A percentile compares a stretch with the other conserved stretches of the same genome.
Evolutionary conservation across 225 moss, liverwort and hornwort genomes (phyloP).

Genomic region (Pleurozium schreberi): DNA sequence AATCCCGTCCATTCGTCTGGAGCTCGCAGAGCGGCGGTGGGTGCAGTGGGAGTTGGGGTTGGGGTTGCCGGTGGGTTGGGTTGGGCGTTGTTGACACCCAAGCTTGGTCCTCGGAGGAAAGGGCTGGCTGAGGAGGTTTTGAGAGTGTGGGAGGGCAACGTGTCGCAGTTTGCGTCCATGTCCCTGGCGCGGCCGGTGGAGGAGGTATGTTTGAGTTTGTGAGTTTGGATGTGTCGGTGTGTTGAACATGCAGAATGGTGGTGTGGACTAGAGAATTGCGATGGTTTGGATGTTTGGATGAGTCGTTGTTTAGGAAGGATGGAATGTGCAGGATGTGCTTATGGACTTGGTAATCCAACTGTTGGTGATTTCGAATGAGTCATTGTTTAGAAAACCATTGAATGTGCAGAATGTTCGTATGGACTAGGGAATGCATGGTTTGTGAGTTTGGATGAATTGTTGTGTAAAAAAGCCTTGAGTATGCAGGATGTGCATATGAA

Average conservation of each 20-base stretch:
- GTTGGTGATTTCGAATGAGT: background rate
- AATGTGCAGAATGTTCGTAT: background rate
- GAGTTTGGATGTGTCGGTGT: background rate
- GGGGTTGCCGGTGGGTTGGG: slow-evolving; percentile 10
- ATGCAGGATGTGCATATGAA: background rate
- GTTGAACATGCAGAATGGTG: background rate
- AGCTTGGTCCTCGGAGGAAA: slow-evolving; percentile 8
- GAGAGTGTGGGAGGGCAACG: slow-evolving; percentile 2
- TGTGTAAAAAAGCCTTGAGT: background rate
- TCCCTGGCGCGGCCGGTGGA: slow-evolving; percentile 8
- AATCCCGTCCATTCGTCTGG: background rate
- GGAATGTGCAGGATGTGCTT: background rate
- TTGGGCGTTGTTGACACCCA: slow-evolving; percentile 16
- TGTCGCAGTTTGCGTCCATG: slow-evolving; percentile 25
- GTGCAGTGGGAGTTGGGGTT: background rate
- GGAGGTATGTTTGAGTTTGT: background rate
- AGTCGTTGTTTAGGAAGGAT: background rate
- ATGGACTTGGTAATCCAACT: no score
- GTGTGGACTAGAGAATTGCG: background rate
- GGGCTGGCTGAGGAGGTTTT: background rate
- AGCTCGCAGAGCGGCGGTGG: slow-evolving; percentile 9
- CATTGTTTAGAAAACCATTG: background rate
- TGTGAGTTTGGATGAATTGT: background rate
- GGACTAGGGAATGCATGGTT: background rate
- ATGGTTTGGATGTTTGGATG: background rate